phyloP scores from a whole-genome alignment of 1,284 basidiomycete genomes.

The Trichosporon coremiiforme region DNA sequence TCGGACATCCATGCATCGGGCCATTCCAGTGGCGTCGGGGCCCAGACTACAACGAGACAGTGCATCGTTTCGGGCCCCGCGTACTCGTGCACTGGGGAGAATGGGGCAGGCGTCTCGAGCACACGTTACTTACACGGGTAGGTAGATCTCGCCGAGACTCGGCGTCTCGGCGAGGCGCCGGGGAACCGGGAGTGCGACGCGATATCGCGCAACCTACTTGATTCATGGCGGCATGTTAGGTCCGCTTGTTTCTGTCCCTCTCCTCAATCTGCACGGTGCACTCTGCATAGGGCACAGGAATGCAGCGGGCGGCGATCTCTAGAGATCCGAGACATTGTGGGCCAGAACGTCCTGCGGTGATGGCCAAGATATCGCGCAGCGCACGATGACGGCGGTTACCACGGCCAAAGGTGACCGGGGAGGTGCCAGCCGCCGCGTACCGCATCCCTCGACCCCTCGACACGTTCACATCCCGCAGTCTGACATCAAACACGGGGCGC shows the following conservation, averaged over 20 bases:
- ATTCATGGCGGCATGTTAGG: neutral
- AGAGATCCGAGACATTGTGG: too few species aligned
- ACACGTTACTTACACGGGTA: neutral
- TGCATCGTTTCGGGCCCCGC: too few species aligned
- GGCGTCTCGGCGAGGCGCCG: neutral
- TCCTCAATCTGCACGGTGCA: too few species aligned
- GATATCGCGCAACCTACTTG: neutral
- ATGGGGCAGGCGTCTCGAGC: neutral
- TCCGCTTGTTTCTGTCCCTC: neutral
- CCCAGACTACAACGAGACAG: too few species aligned
- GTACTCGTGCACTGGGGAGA: too few species aligned
- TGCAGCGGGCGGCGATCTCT: neutral
- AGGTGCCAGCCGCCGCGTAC: neutral
- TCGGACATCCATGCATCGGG: too few species aligned
- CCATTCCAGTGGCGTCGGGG: too few species aligned
- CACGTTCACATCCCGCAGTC: too few species aligned
- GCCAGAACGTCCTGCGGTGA: too few species aligned
- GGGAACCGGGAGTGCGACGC: neutral
- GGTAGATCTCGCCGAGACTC: neutral
- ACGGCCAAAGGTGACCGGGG: neutral
- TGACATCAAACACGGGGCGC: too few species aligned
- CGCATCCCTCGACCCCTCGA: too few species aligned
- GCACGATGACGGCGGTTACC: neutral
- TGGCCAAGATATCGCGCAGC: neutral
- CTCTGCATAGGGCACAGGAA: neutral